These are phyloP conservation scores for Mycena haematopus DNA, from an alignment of 768 basidiomycete genomes.

Conservation along the genomic window DNA sequence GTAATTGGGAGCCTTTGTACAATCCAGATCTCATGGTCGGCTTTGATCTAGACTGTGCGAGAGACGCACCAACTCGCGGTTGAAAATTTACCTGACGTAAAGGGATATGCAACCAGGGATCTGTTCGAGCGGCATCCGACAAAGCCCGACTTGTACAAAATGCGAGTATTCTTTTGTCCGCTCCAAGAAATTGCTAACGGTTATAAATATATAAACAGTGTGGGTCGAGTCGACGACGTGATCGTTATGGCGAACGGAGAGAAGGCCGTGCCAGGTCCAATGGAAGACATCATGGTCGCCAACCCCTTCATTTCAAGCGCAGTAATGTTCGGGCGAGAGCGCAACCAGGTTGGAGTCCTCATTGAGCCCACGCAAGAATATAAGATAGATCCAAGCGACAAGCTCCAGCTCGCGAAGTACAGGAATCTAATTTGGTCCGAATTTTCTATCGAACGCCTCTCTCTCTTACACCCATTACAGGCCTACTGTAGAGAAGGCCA, in stretches of 20 bases:
- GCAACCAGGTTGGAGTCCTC: neutral
- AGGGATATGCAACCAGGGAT: constrained; percentile 39
- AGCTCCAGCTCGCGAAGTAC: neutral
- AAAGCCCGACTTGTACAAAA: constrained; percentile 35
- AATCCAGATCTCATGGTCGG: neutral
- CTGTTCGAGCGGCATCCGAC: constrained; percentile 40
- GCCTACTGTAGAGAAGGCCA: neutral
- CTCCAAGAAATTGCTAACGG: neutral
- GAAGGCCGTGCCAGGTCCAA: neutral
- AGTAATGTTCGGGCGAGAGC: neutral
- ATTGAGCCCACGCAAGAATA: neutral
- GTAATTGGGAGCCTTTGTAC: neutral
- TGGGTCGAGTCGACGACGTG: neutral
- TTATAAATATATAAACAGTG: neutral
- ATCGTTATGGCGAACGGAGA: constrained; percentile 1
- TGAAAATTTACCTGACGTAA: constrained; percentile 38
- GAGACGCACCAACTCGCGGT: constrained; percentile 41
- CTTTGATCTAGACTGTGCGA: constrained; percentile 28
- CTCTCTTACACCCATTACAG: neutral
- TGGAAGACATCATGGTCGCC: neutral
- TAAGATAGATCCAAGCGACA: neutral
- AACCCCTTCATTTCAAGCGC: neutral
- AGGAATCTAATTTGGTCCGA: neutral
- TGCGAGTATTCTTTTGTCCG: constrained; percentile 25
- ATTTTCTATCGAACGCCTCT: neutral